Percentiles rank a stretch among this genome's conserved stretches.
Evolutionary conservation across 176 grass and related monocot genomes (phyloP).

Genomic region (Tillandsia leiboldiana): DNA sequence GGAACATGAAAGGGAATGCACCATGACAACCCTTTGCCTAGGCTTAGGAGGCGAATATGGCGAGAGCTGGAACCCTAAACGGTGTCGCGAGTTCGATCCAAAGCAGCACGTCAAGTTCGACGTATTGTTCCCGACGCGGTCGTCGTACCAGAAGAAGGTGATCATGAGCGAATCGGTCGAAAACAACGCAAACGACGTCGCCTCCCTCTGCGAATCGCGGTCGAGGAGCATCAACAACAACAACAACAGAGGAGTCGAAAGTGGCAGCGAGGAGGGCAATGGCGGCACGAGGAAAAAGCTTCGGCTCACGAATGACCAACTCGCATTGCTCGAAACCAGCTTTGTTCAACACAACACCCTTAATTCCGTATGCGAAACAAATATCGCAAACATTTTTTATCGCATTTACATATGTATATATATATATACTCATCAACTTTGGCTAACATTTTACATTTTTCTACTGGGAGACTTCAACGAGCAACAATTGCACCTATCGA

Average conservation of each 20-base stretch:
- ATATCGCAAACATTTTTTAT: background rate
- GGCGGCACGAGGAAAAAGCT: constrained; percentile 26
- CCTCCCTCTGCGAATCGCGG: too few relatives aligned
- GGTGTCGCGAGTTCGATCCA: too few relatives aligned
- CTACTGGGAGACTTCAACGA: too few relatives aligned
- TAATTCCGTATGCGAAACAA: constrained; percentile 21
- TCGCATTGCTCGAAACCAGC: constrained; percentile 15
- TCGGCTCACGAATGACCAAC: constrained; percentile 23
- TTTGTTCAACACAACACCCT: constrained; percentile 18
- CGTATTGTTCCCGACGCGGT: background rate
- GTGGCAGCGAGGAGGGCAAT: background rate
- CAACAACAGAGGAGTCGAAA: background rate
- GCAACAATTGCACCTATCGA: too few relatives aligned
- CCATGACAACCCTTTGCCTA: constrained; percentile 24
- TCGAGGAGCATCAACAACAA: too few relatives aligned
- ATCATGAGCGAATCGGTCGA: too few relatives aligned
- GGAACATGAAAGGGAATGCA: too few relatives aligned
- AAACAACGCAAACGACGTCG: too few relatives aligned
- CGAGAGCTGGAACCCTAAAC: constrained; percentile 5
- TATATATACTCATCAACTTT: background rate
- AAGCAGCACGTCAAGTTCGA: background rate
- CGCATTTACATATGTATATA: background rate
- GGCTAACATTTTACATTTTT: background rate
- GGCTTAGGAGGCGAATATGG: background rate
- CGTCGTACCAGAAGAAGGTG: too few relatives aligned